Percentiles rank a stretch among this genome's conserved stretches.
These are phyloP conservation scores for Ascochyta rabiei DNA, from an alignment of 2,329 filamentous ascomycete genomes.

Conservation along the genomic window DNA sequence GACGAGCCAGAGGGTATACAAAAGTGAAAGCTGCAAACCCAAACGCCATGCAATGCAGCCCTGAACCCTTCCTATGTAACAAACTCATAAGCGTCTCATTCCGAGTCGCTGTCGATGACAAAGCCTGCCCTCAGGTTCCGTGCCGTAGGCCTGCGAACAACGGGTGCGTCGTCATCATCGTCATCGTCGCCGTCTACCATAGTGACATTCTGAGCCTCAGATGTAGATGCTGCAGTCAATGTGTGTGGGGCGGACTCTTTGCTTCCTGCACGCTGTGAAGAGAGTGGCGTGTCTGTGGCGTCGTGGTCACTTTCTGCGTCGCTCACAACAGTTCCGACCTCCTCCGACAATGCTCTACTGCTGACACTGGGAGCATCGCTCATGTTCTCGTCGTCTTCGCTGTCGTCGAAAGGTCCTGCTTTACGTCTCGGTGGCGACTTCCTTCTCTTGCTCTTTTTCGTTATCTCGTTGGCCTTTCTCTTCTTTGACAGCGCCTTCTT, in stretches of 20 bases:
- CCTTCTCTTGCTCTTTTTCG: slow-evolving; percentile 36
- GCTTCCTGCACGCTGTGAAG: slow-evolving; percentile 41
- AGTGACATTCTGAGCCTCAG: slow-evolving; percentile 24
- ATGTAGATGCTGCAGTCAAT: not conserved
- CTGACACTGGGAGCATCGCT: slow-evolving; percentile 27
- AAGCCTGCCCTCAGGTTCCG: slow-evolving; percentile 51
- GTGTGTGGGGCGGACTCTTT: slow-evolving; percentile 25
- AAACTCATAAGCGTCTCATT: slow-evolving; percentile 28
- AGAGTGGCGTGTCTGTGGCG: slow-evolving; percentile 49
- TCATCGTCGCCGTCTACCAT: slow-evolving; percentile 46
- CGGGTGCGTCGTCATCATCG: slow-evolving; percentile 47
- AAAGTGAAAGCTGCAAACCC: slow-evolving; percentile 18
- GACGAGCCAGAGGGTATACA: slow-evolving; percentile 30
- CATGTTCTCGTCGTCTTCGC: slow-evolving; percentile 34
- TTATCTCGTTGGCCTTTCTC: slow-evolving; percentile 38
- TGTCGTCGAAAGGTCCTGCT: slow-evolving; percentile 37
- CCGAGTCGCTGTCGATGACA: slow-evolving; percentile 54
- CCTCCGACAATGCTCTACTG: slow-evolving; percentile 37
- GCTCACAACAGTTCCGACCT: slow-evolving; percentile 21
- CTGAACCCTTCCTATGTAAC: not conserved
- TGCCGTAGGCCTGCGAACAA: slow-evolving; percentile 42
- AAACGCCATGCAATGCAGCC: slow-evolving; percentile 26
- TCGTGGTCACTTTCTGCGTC: slow-evolving; percentile 39
- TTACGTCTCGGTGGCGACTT: slow-evolving; percentile 41
- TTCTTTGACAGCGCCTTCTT: slow-evolving; percentile 45